Conservation (phyloP, 257 asterid species). For the Asclepias syriaca region DNA sequence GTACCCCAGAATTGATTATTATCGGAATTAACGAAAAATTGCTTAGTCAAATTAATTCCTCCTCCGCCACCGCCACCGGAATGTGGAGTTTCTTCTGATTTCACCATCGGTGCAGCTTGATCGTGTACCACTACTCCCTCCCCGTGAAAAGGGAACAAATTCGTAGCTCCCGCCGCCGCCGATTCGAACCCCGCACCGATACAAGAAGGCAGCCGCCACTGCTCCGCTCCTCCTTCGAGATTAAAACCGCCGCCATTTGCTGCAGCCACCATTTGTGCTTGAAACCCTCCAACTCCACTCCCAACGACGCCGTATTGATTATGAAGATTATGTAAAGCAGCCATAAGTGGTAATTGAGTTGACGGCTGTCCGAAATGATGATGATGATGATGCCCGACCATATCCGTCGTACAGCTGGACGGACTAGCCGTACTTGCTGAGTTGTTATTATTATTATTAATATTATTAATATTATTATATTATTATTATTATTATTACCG, state of each 20-base stretch:
- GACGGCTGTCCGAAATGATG: constrained; percentile 4
- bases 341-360: constrained; percentile 30
- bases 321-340: constrained; percentile 29
- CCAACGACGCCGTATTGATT: constrained; percentile 22
- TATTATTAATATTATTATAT: not conserved
- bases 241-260: constrained; percentile 26
- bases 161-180: not conserved
- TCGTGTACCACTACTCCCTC: constrained; percentile 18
- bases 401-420: constrained; percentile 21
- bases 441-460: constrained; percentile 8
- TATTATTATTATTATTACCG: constrained; percentile 4
- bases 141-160: constrained; percentile 27
- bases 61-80: not conserved
- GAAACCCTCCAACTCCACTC: constrained; percentile 21
- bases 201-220: constrained; percentile 26
- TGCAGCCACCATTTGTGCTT: constrained; percentile 17
- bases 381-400: constrained; percentile 21
- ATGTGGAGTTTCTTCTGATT: constrained; percentile 26
- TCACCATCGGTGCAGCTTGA: constrained; percentile 25
- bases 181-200: constrained; percentile 18
- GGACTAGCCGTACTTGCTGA: constrained; percentile 23
- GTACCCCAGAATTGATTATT: constrained; percentile 18
- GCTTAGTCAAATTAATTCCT: constrained; percentile 29
- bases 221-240: constrained; percentile 23
- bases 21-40: constrained; percentile 27